Evolutionary conservation across 805 yeast genomes (phyloP).

Genomic region (Candida loeiensis): DNA sequence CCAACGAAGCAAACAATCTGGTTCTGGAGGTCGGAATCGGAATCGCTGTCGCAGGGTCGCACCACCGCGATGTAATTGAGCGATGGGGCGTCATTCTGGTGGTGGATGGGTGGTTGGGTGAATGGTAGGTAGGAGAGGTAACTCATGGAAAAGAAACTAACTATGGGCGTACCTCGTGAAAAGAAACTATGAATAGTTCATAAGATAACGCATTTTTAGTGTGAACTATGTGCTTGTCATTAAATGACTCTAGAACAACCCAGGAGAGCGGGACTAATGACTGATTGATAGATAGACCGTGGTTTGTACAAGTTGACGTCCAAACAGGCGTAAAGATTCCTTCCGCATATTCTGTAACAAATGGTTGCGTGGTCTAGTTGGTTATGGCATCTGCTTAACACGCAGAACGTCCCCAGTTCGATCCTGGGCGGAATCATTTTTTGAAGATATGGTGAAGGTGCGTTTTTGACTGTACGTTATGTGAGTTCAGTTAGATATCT

Average conservation of each 20-base stretch:
- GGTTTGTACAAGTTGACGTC: no score
- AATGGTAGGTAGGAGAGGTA: constrained; percentile 16
- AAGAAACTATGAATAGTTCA: neutral
- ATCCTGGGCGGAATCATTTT: constrained; percentile 97
- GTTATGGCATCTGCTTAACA: constrained; percentile 99
- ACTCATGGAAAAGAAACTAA: constrained; percentile 1
- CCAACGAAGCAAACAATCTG: constrained; percentile 32
- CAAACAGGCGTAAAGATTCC: no score
- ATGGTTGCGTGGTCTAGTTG: constrained; percentile 99
- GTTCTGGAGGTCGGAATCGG: constrained; percentile 26
- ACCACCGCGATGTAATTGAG: constrained; percentile 25
- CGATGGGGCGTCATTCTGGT: constrained; percentile 21
- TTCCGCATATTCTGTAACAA: no score
- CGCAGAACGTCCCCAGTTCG: constrained; percentile 99
- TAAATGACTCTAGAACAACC: no score
- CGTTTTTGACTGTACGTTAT: no score
- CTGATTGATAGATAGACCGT: no score
- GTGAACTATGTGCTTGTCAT: no score
- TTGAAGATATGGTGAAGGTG: no score
- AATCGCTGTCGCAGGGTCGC: constrained; percentile 33
- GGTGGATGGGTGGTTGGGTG: constrained; percentile 25
- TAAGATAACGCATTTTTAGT: neutral
- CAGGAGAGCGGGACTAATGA: no score
- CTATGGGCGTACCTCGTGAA: no score
- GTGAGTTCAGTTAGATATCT: no score